A percentile compares a stretch with the other conserved stretches of the same genome.
phyloP scores from a whole-genome alignment of 2,329 filamentous ascomycete species.

The Metarhizium humberi region DNA sequence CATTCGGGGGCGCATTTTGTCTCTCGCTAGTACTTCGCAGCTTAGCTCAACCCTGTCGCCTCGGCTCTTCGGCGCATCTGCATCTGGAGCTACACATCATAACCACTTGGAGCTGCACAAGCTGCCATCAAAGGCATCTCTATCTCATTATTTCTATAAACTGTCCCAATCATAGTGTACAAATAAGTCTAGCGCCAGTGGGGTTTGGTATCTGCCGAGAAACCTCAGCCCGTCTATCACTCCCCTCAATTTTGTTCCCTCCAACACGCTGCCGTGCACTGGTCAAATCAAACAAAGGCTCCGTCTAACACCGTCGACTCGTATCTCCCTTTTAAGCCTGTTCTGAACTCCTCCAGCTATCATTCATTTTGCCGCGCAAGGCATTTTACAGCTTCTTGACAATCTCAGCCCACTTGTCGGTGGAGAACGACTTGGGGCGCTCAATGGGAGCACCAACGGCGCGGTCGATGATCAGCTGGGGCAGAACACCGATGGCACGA shows the following conservation, averaged over 20 bases:
- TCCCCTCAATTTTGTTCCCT: background rate
- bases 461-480: conserved; percentile 99
- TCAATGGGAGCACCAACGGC: conserved; percentile 95
- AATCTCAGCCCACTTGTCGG: conserved; percentile 91
- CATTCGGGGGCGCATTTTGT: too few species aligned
- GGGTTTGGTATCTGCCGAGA: conserved; percentile 10
- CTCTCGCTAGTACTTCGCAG: too few species aligned
- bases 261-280: background rate
- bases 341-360: background rate
- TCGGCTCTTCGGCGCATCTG: background rate
- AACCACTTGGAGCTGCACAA: background rate
- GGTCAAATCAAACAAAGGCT: background rate
- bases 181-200: conserved; percentile 12
- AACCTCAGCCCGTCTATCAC: conserved; percentile 9
- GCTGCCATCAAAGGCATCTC: background rate
- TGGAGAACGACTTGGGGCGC: conserved; percentile 98
- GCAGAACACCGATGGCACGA: conserved; percentile 94
- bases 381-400: conserved; percentile 73
- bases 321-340: background rate
- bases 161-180: conserved; percentile 14
- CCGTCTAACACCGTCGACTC: background rate
- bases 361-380: background rate
- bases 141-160: conserved; percentile 12
- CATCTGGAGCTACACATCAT: background rate
- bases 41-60: background rate